Evolutionary conservation across 1,139 yeast species (phyloP), one percentile per base, ranked within the genome.

Genomic region (Meyerozyma sp.): DNA sequence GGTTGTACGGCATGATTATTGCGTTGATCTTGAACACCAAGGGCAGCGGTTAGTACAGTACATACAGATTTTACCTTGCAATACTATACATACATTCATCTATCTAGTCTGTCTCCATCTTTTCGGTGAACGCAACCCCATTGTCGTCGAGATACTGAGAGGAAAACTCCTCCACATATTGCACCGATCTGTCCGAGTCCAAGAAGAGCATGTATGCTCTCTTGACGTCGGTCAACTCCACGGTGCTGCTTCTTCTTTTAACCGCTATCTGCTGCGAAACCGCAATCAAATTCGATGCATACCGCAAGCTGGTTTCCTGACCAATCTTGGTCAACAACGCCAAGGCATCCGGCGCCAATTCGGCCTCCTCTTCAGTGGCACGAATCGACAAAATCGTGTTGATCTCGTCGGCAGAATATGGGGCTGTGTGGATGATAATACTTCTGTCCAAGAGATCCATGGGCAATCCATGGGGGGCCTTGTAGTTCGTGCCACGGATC

Each of bases 341-440:
- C 52, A 93, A 73, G 0, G 97, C 97, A 62, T 91, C 97, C 5
- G 77, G 74, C 23, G 82, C 68, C 51, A 93, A 72, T 54, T 89
- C 96, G 40, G 88, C 94, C 65, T 93, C 98, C 65, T 94, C 99
- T 62, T 93, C 98, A 55, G 82, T 85, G n/a, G 97, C 90, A 60
- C 99, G 79, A 52, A 93, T 93, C 23, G 88, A 77, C 50, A 94
- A 70, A 55, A 94, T 94, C 45, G 93, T 82, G 57, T 83, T 77
- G 57, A 93, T 85, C 63, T 94, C 98, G 42, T 86, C 91, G 45
- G 81, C 82, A 44, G 75, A 72, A 66, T 94, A 94, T 36, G 78
- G 70, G 27, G 78, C 70, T 2, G 98, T 94, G 57, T 94, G 89
- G 52, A 94, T 90, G 49, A 94, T 93, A 54, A 94, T 89, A 34